Base-by-base conservation (phyloP, 2,329 filamentous ascomycete genomes). In the Aspergillus tamarii region DNA sequence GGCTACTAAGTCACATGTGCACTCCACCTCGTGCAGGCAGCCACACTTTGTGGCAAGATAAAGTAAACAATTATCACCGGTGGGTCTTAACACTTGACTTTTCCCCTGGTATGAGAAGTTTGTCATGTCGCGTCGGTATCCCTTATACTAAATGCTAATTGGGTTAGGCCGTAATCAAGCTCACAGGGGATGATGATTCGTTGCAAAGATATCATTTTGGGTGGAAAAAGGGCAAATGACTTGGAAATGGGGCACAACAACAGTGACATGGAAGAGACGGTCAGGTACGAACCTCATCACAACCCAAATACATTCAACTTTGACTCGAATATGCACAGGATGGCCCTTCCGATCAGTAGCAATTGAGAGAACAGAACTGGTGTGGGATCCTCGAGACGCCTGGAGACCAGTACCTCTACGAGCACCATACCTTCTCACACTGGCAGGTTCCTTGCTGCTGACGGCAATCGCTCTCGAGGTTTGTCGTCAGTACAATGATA, bases 401-500 rank as follows among this genome's bases (percentile, higher is more conserved):
- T 60, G 58, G 58, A 52, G 58, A 28, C 58, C 58, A n/a, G 36
- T 39, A 8, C 32, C 58, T 12, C 50, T 70, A 39, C 62, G 64
- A 34, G 55, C 60, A 4, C 60, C 59, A 10, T 70, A 60, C 57
- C 57, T 70, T 9, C 34, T 65, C 56, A 57, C 39, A 2, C 21
- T 68, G 14, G 62, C 64, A n/a, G 41, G 32, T 19, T 41, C 67
- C 30, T 64, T 68, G 45, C 41, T 68, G n/a, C 45, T 63, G 19
- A 61, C 67, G 58, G 28, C 62, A 9, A 14, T 61, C 0, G 50
- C 55, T 3, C 60, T 67, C 14, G 67, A 70, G 41, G 28, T 36
- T 8, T 34, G 68, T 34, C 67, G 69, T 8, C 63, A 65, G 30
- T 66, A 66, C 30, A 66, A 63, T 1, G 62, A 64, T 32, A 56